Base-by-base conservation (phyloP, 2,329 filamentous ascomycete genomes). In the Aureobasidium sp. region DNA sequence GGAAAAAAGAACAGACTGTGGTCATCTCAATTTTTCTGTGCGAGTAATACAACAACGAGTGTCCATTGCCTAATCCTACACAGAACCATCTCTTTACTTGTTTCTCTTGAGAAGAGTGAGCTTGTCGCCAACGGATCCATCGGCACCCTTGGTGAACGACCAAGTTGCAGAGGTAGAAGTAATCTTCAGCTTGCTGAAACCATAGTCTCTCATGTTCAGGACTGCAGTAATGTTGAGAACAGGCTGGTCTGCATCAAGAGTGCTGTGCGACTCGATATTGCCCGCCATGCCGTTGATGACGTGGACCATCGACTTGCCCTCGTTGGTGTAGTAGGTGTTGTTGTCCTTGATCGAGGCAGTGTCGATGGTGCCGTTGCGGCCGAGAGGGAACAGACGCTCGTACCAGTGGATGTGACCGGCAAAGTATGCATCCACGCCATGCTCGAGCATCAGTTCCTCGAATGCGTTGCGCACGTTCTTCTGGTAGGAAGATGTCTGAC, bases 201-300 rank as follows among this genome's bases (percentile, higher is more conserved):
- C 78, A 61, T 76, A 81, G 64, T 80, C 70, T 42, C 69, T 66
- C 59, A 71, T 71, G 66, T 81, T 76, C 25, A 81, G 70, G 0
- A 76, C 68, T 19, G 72, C 73, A 6, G 78, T 80, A 43, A 78
- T 75, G 61, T 74, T 70, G n/a, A 74, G 66, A 9, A 71, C 23
- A 0, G 63, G 63, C 66, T 77, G 62, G 27, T 69, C 71, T 3
- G 61, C 61, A 53, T 66, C 65, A 15, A 80, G 67, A 2, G 69
- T 72, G 63, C 71, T 75, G 69, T 81, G 79, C 61, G 74, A 77
- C 64, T 81, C 79, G 45, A 81, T 74, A 62, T 81, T 81, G 23
- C 79, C 79, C 3, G 79, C 79, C 72, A 78, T 78, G n/a, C 79
- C 79, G 65, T 81, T 81, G 68, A 78, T 71, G 35, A 81, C 70